Evolutionary conservation across 139 green algal genomes (phyloP), one percentile per base, ranked within the genome.

Genomic region (Chlamydomonas eustigma): DNA sequence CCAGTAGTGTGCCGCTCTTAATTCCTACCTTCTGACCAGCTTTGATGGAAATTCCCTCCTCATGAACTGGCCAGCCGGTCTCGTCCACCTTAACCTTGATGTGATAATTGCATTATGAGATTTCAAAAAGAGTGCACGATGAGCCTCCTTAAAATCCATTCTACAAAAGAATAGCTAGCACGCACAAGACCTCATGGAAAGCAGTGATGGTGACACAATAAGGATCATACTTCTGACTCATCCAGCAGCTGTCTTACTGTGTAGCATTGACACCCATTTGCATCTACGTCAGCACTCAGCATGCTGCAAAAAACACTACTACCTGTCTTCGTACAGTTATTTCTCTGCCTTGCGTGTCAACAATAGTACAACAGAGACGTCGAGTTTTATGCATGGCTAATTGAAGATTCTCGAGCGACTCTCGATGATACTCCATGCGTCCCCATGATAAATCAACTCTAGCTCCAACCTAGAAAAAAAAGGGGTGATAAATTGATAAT

Each of bases 371-470:
- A 71, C 92, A 96, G 39, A 96, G 80, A 38, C 85, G 81, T 31
- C 84, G 74, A 3, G 83, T 85, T n/a, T 79, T 78, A 32, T 81
- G 77, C 91, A 96, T 94, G 12, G 92, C 91, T 39, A 88, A 71
- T 31, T 83, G 75, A 73, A 90, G 81, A 78, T 94, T 94, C 8
- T 81, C 50, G 73, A 97, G 84, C 1, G 86, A 93, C 37, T 76
- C 79, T 36, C 82, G 78, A 85, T 97, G 92, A 72, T 92, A 96
- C 24, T 93, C 83, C 66, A 86, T 74, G 34, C 79, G 78, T 30
- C 90, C 90, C 87, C 88, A 94, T 39, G 93, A 96, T 5, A 97
- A 78, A 83, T 97, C 93, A 44, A 95, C 83, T 18, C 78, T 71
- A 8, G 35, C 74, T 37, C 74, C 78, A 28, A 69, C 24, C 58